Conservation (phyloP, 148 eudicot genomes). For the Fagopyrum esculentum region DNA sequence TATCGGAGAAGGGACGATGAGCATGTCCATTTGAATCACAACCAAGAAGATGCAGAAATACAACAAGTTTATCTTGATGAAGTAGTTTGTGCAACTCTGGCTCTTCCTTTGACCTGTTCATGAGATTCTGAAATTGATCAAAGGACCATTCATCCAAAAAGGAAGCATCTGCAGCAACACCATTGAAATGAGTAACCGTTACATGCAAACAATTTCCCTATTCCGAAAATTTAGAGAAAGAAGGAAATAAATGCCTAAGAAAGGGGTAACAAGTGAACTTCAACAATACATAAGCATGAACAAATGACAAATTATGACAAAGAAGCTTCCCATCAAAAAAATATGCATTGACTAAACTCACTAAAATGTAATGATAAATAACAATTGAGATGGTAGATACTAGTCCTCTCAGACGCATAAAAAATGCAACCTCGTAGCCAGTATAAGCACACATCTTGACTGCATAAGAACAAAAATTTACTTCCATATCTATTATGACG, state of each 20-base stretch:
- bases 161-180: slow-evolving; percentile 80
- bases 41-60: slow-evolving; percentile 89
- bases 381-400: background rate
- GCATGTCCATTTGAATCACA: slow-evolving; percentile 99
- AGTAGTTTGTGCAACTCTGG: slow-evolving; percentile 55
- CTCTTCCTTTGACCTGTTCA: slow-evolving; percentile 76
- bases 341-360: background rate
- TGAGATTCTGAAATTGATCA: slow-evolving; percentile 76
- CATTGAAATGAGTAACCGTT: slow-evolving; percentile 21
- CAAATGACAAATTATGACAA: background rate
- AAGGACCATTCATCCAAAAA: slow-evolving; percentile 99
- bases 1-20: slow-evolving; percentile 87
- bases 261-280: background rate
- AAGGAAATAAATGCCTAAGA: background rate
- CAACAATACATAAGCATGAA: background rate
- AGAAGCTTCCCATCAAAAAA: background rate
- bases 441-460: background rate
- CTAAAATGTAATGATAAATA: background rate
- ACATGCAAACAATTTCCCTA: background rate
- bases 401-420: background rate
- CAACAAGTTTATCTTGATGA: slow-evolving; percentile 61
- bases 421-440: background rate
- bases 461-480: background rate
- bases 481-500: background rate
- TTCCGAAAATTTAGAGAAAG: background rate